These are phyloP conservation scores for Beauveria australis DNA, from an alignment of 2,329 filamentous ascomycete genomes.

Conservation along the genomic window DNA sequence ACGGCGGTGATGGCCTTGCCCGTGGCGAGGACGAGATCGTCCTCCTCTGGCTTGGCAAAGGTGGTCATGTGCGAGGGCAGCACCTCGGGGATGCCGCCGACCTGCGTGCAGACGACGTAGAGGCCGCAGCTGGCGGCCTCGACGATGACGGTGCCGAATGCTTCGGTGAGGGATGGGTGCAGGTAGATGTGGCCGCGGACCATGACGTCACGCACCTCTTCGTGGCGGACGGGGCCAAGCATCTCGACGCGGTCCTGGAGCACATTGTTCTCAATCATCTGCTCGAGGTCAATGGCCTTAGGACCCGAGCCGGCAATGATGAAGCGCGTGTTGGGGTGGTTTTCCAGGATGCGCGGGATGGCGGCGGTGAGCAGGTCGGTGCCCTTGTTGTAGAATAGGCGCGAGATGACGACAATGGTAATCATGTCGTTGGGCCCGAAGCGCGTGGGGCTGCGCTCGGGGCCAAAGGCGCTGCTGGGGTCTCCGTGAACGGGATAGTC, in stretches of 20 bases:
- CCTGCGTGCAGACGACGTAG: constrained; percentile 93
- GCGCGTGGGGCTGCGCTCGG: constrained; percentile 50
- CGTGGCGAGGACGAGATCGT: constrained; percentile 85
- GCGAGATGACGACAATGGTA: constrained; percentile 93
- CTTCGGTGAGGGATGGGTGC: constrained; percentile 89
- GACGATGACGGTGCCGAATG: constrained; percentile 95
- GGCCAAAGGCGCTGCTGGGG: constrained; percentile 26
- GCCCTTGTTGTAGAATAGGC: constrained; percentile 97
- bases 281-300: constrained; percentile 94
- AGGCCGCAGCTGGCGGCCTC: constrained; percentile 93
- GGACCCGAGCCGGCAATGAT: constrained; percentile 94
- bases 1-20: constrained; percentile 81
- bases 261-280: constrained; percentile 94
- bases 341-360: constrained; percentile 83
- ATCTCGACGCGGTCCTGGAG: constrained; percentile 90
- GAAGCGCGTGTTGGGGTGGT: constrained; percentile 88
- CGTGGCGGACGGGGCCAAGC: constrained; percentile 84
- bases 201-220: constrained; percentile 97
- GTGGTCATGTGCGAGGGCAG: constrained; percentile 94
- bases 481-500: constrained; percentile 29
- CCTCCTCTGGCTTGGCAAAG: constrained; percentile 93
- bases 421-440: constrained; percentile 79
- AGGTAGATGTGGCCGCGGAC: constrained; percentile 93
- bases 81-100: constrained; percentile 94
- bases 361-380: constrained; percentile 94